These are phyloP conservation scores for Blastobotrys buckinghamii DNA, from an alignment of 1,139 yeast genomes.

Conservation along the genomic window DNA sequence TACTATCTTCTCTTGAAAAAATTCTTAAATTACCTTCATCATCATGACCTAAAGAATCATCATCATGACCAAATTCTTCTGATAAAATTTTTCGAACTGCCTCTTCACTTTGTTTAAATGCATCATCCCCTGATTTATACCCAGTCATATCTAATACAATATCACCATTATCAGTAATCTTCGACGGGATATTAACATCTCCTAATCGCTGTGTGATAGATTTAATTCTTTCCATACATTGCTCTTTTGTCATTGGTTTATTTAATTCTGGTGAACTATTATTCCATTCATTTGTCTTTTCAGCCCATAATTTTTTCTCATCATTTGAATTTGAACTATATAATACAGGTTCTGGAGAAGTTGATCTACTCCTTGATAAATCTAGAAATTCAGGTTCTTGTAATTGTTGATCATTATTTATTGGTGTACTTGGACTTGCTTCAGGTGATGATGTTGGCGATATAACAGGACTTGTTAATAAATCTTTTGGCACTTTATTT, in stretches of 20 bases:
- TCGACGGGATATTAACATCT: conserved; percentile 77
- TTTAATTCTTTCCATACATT: conserved; percentile 58
- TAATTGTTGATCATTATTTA: conserved; percentile 17
- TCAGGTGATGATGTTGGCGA: conserved; percentile 67
- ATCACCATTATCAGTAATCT: conserved; percentile 85
- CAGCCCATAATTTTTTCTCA: background rate
- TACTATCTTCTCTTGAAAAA: conserved; percentile 36
- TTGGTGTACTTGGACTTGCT: conserved; percentile 37
- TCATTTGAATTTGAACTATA: background rate
- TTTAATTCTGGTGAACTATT: conserved; percentile 11
- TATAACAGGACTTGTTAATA: conserved; percentile 86
- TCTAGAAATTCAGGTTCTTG: conserved; percentile 58
- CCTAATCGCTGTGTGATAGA: conserved; percentile 62
- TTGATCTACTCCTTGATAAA: conserved; percentile 23
- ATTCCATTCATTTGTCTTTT: conserved; percentile 3
- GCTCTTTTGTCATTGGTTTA: conserved; percentile 7
- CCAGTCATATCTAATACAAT: conserved; percentile 93
- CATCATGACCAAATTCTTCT: conserved; percentile 58
- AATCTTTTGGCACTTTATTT: conserved; percentile 63
- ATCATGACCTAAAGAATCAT: conserved; percentile 52
- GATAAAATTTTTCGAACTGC: conserved; percentile 64
- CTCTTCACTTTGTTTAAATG: conserved; percentile 42
- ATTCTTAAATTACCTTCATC: conserved; percentile 70
- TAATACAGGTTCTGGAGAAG: conserved; percentile 15
- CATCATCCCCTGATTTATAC: conserved; percentile 79